Percentiles rank a stretch among this genome's conserved stretches.
These are phyloP conservation scores for Dalbergia oliveri DNA, from an alignment of 306 rosid species.

Conservation along the genomic window DNA sequence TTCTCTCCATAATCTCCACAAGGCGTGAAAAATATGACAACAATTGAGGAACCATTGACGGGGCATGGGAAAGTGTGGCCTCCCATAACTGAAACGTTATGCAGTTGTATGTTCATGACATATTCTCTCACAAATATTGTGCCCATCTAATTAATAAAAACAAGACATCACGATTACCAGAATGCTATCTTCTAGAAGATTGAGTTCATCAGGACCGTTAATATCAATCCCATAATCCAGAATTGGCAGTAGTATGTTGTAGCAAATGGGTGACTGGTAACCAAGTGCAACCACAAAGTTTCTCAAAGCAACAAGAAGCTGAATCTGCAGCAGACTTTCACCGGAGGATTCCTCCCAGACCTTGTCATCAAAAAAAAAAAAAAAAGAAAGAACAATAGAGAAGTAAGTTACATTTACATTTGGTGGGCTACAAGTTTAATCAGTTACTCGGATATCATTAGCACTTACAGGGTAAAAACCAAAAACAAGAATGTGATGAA, in stretches of 20 bases:
- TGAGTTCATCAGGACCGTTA: constrained; percentile 88
- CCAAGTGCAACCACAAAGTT: constrained; percentile 94
- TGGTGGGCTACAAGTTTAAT: constrained; percentile 22
- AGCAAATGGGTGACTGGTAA: constrained; percentile 85
- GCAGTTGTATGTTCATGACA: constrained; percentile 40
- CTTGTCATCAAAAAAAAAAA: constrained; percentile 45
- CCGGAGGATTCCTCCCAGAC: constrained; percentile 97
- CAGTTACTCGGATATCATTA: constrained; percentile 32
- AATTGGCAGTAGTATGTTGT: constrained; percentile 81
- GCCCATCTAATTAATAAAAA: constrained; percentile 30
- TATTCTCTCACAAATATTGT: constrained; percentile 25
- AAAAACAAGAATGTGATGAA: constrained; percentile 37
- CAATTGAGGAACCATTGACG: constrained; percentile 91
- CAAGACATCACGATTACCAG: constrained; percentile 68
- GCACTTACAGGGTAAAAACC: constrained; percentile 36
- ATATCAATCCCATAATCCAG: constrained; percentile 86
- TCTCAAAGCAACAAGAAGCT: constrained; percentile 89
- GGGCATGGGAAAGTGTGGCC: constrained; percentile 93
- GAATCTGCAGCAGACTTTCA: constrained; percentile 94
- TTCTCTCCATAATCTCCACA: constrained; percentile 85
- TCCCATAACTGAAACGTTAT: constrained; percentile 89
- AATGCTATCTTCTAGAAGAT: constrained; percentile 97
- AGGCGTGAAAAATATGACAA: constrained; percentile 80
- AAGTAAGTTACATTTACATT: constrained; percentile 24
- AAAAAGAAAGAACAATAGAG: too few species aligned